A percentile compares a stretch with the other conserved stretches of the same genome.
Evolutionary conservation across 2,329 filamentous ascomycete species (phyloP).

Genomic region (Amphichorda felina): DNA sequence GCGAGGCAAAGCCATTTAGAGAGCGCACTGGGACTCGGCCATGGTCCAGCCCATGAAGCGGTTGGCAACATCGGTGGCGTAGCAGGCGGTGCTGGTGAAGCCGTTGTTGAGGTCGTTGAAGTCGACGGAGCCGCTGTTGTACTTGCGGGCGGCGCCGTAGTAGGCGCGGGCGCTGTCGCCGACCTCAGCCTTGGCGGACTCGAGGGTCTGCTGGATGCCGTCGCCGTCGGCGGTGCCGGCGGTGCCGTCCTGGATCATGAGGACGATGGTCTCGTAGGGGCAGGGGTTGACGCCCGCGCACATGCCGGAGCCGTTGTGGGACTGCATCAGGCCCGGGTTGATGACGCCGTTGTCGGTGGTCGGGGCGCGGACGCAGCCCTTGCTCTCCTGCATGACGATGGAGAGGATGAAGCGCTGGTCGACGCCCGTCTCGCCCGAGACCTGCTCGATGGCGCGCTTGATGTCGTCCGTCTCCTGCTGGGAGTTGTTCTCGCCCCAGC

Average conservation of each 20-base stretch:
- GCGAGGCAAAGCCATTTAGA: neutral
- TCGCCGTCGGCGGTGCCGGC: conserved; percentile 8
- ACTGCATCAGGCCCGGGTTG: conserved; percentile 10
- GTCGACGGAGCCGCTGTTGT: conserved; percentile 11
- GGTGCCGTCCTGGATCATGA: conserved; percentile 8
- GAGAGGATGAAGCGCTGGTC: conserved; percentile 12
- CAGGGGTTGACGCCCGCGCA: conserved; percentile 7
- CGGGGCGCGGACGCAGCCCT: conserved; percentile 8
- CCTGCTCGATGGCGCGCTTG: conserved; percentile 6
- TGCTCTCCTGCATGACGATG: conserved; percentile 19
- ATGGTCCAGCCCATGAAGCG: conserved; percentile 10
- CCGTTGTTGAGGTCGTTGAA: conserved; percentile 10
- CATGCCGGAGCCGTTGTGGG: conserved; percentile 7
- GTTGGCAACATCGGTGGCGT: conserved; percentile 11
- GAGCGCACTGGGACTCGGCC: conserved; percentile 1
- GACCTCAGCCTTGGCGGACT: neutral
- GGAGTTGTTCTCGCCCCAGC: conserved; percentile 8
- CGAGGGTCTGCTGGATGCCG: conserved; percentile 7
- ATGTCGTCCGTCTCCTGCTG: conserved; percentile 7
- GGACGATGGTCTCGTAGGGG: conserved; percentile 5
- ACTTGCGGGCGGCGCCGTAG: conserved; percentile 10
- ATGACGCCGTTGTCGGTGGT: conserved; percentile 8
- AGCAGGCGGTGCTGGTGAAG: conserved; percentile 9
- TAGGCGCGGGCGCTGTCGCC: conserved; percentile 5
- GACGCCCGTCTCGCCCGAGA: conserved; percentile 6